A percentile compares a stretch with the other conserved stretches of the same genome.
Evolutionary conservation across 208 protist genomes (phyloP).

Genomic region (Acanthamoeba pearcei): DNA sequence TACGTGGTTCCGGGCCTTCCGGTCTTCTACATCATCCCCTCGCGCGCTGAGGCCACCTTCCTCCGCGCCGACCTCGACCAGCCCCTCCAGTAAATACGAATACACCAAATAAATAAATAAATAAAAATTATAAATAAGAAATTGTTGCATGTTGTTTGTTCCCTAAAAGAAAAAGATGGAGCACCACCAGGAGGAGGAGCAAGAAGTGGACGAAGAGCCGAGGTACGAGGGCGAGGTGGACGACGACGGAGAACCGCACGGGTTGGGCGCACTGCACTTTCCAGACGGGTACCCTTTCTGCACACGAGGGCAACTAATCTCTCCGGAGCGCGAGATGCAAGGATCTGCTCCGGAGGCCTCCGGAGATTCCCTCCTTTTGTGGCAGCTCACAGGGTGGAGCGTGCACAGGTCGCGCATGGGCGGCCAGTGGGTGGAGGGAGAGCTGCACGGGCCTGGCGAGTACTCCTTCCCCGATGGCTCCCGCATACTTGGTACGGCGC

Average conservation of each 20-base stretch:
- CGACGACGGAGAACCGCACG: not conserved
- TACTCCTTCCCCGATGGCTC: constrained; percentile 38
- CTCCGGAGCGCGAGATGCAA: not conserved
- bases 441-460: constrained; percentile 8
- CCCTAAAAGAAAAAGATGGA: not conserved
- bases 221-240: not conserved
- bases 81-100: not conserved
- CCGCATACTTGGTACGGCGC: not conserved
- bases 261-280: not conserved
- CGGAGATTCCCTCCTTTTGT: too few species aligned
- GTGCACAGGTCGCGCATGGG: not conserved
- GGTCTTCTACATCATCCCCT: constrained; percentile 52
- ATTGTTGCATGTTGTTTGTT: not conserved
- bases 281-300: not conserved
- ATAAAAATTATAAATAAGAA: not conserved
- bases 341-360: too few species aligned
- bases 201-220: not conserved
- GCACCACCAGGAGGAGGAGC: not conserved
- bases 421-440: not conserved
- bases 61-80: constrained; percentile 35
- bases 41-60: not conserved
- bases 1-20: constrained; percentile 54
- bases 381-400: too few species aligned
- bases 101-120: not conserved
- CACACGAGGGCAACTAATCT: too few species aligned